Conservation (phyloP, 1,139 yeast species). For the Taphrina flavorubra region DNA sequence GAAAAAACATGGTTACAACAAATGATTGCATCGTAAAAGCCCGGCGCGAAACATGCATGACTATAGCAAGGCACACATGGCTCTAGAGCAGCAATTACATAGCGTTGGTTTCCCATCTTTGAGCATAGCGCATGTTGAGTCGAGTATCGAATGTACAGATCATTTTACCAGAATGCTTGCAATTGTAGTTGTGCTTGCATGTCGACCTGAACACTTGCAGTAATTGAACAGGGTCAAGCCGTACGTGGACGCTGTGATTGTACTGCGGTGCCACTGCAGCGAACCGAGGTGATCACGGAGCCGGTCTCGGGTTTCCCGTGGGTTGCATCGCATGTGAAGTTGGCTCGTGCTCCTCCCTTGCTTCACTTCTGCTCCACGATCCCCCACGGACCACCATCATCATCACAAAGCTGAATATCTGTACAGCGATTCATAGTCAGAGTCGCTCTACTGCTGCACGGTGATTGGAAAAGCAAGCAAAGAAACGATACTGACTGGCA, state of each 20-base stretch:
- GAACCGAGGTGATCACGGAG: background rate
- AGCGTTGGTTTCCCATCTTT: slow-evolving; percentile 11
- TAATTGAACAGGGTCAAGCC: too few relatives aligned
- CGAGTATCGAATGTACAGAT: slow-evolving; percentile 27
- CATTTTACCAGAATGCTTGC: background rate
- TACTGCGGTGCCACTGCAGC: background rate
- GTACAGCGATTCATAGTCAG: too few relatives aligned
- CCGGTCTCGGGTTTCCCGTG: background rate
- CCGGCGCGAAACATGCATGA: slow-evolving; percentile 11
- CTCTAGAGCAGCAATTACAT: background rate
- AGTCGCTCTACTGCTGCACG: too few relatives aligned
- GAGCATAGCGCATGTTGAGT: slow-evolving; percentile 31
- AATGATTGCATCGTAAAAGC: slow-evolving; percentile 15
- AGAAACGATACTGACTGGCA: too few relatives aligned
- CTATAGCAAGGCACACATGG: slow-evolving; percentile 8
- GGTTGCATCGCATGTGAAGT: background rate
- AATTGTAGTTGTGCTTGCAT: background rate
- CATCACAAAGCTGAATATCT: too few relatives aligned
- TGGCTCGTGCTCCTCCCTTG: background rate
- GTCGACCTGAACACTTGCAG: too few relatives aligned
- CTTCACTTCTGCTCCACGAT: background rate
- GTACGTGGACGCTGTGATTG: too few relatives aligned
- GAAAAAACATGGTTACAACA: slow-evolving; percentile 3
- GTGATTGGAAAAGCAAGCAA: too few relatives aligned
- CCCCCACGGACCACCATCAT: too few relatives aligned